Conservation (phyloP, 805 yeast species). For the Candida maesae region DNA sequence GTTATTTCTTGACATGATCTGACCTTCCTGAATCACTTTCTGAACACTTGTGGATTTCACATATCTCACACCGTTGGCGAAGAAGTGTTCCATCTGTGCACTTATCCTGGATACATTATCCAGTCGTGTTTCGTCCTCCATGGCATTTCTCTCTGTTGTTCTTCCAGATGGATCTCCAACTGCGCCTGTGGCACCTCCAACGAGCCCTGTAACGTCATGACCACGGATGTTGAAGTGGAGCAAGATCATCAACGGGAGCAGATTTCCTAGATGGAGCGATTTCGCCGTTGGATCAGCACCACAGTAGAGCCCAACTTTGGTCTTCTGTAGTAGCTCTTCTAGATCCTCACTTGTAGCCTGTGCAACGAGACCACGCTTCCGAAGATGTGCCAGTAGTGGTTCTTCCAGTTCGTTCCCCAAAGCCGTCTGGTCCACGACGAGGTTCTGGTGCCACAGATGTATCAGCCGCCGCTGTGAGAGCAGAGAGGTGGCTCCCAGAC, state of each 20-base stretch:
- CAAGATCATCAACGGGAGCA: conserved; percentile 80
- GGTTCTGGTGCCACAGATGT: conserved; percentile 15
- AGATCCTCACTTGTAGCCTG: conserved; percentile 35
- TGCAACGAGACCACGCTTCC: conserved; percentile 45
- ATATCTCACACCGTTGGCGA: conserved; percentile 57
- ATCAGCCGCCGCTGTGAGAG: conserved; percentile 1
- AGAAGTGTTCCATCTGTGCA: conserved; percentile 57
- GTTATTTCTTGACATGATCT: conserved; percentile 54
- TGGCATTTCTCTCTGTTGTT: conserved; percentile 60
- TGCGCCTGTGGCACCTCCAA: conserved; percentile 93
- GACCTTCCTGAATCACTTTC: conserved; percentile 38
- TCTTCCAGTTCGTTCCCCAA: conserved; percentile 30
- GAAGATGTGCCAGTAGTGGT: conserved; percentile 38
- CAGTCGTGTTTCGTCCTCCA: conserved; percentile 49
- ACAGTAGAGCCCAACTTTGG: conserved; percentile 64
- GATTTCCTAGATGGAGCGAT: conserved; percentile 87
- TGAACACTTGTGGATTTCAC: conserved; percentile 37
- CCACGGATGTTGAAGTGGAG: conserved; percentile 84
- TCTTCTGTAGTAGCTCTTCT: conserved; percentile 25
- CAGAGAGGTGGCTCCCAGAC: background rate
- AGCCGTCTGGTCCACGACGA: conserved; percentile 20
- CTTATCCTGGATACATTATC: conserved; percentile 58
- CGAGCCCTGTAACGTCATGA: conserved; percentile 75
- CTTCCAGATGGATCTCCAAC: conserved; percentile 98
- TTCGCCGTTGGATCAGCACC: conserved; percentile 96